Percentiles rank a stretch among this genome's conserved stretches.
These are phyloP conservation scores for Pythium grandisporangium DNA, from an alignment of 352 stramenopile species.

Conservation along the genomic window DNA sequence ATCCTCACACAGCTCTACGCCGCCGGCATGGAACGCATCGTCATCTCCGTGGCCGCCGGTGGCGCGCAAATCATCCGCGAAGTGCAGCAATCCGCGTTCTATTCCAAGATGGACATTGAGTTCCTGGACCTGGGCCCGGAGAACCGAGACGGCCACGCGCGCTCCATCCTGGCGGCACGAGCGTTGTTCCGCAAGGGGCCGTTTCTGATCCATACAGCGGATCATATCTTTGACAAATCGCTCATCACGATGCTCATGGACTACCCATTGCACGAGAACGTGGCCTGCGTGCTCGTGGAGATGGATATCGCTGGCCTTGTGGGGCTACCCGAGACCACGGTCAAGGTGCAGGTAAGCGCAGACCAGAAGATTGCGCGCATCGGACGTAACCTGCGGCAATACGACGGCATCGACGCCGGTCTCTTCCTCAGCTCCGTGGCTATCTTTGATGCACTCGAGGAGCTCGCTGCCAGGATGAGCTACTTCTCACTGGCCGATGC, in stretches of 20 bases:
- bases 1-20: conserved; percentile 74
- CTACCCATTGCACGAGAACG: conserved; percentile 40
- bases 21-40: conserved; percentile 63
- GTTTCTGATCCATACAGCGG: conserved; percentile 26
- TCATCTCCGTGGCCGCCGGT: conserved; percentile 61
- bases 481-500: conserved; percentile 76
- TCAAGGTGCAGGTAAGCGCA: conserved; percentile 50
- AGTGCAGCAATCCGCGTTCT: conserved; percentile 60
- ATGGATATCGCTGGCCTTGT: conserved; percentile 53
- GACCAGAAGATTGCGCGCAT: conserved; percentile 61
- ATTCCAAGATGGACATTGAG: conserved; percentile 48
- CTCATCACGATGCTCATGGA: conserved; percentile 58
- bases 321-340: conserved; percentile 41
- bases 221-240: conserved; percentile 33
- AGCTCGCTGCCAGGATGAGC: conserved; percentile 41
- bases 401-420: conserved; percentile 61
- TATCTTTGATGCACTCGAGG: conserved; percentile 62
- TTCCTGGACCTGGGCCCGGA: conserved; percentile 20
- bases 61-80: conserved; percentile 46
- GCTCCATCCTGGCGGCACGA: conserved; percentile 20
- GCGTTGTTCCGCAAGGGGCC: conserved; percentile 13
- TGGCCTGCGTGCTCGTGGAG: conserved; percentile 68
- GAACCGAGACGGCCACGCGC: conserved; percentile 18
- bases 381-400: conserved; percentile 34
- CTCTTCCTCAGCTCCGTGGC: conserved; percentile 58